Base-by-base conservation (phyloP, 441 rosid species). In the Erodium texanum region DNA sequence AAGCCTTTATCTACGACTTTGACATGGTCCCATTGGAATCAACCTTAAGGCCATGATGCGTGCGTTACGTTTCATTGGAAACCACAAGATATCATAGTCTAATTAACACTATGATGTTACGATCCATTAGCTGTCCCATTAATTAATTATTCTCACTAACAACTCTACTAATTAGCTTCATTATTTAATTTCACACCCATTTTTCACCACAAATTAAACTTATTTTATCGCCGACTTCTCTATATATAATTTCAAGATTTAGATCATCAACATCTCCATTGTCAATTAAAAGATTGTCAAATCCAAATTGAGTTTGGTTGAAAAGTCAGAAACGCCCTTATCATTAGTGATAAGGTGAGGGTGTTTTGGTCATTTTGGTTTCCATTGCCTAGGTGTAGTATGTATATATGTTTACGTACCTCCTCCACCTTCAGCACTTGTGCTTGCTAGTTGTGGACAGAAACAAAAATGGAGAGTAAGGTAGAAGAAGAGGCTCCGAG, bases 131-230 rank as follows among this genome's bases (percentile, higher is more conserved):
- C 48, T 41, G 48, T 41, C 48, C 48, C 14, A 9, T 41, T 9
- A 41, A 41, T 41, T 41, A 41, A 41, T 41, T 14, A 41, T 41
- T 41, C 1, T 12, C 48, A 62, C 63, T 48, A 69, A 70, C 74
- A 5, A 65, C 74, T 72, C 71, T 54, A 18, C 16, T 11, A 36
- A 69, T 67, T 73, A 76, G 10, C 48, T 41, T 41, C 67, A 64
- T 3, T 67, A 52, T 36, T 71, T 78, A 58, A 72, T 73, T 62
- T 7, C 18, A 50, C 45, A 5, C 18, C 50, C 74, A 63, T 68
- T 74, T 50, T 27, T 59, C 69, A 3, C 87, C 85, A 77, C 70
- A 34, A 48, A 41, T 29, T 0, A 66, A 68, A 66, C 24, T 62
- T 83, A 70, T 74, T 72, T 70, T 71, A 70, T 74, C 50, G 20